Evolutionary conservation across 169 alveolate genomes (phyloP).

Genomic region (Blepharisma undulans): DNA sequence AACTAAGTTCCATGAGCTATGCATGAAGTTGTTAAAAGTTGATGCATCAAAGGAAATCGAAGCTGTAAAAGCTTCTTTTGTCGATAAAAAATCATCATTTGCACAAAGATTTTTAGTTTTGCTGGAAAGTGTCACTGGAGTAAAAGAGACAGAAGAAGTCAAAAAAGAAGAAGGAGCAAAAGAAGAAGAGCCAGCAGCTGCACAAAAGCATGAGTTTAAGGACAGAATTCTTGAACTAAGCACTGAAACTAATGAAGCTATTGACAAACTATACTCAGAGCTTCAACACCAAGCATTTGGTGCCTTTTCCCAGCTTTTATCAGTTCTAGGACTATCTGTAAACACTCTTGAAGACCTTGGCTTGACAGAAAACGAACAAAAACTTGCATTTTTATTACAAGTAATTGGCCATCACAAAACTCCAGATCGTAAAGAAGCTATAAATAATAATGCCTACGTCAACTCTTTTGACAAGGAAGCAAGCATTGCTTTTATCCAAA

Average conservation of each 20-base stretch:
- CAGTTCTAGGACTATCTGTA: background rate
- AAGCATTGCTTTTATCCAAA: background rate
- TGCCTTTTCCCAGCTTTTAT: background rate
- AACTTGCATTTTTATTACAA: background rate
- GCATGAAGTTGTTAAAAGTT: background rate
- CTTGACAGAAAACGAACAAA: background rate
- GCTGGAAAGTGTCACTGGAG: background rate
- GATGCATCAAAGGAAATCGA: background rate
- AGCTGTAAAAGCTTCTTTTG: background rate
- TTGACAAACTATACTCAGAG: background rate
- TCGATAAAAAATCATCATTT: background rate
- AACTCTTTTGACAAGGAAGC: slow-evolving; percentile 12
- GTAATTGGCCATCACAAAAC: background rate
- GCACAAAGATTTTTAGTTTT: background rate
- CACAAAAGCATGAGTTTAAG: background rate
- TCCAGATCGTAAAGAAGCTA: background rate
- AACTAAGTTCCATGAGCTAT: background rate
- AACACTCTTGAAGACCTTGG: background rate
- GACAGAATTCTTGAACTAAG: slow-evolving; percentile 4
- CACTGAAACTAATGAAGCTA: background rate
- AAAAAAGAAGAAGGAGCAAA: background rate
- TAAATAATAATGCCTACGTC: background rate
- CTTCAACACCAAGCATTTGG: background rate
- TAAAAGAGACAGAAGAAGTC: background rate
- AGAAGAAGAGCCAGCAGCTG: background rate